These are phyloP conservation scores for Mortierella sp. DNA, from an alignment of 371 early-diverging fungal species.

Conservation along the genomic window DNA sequence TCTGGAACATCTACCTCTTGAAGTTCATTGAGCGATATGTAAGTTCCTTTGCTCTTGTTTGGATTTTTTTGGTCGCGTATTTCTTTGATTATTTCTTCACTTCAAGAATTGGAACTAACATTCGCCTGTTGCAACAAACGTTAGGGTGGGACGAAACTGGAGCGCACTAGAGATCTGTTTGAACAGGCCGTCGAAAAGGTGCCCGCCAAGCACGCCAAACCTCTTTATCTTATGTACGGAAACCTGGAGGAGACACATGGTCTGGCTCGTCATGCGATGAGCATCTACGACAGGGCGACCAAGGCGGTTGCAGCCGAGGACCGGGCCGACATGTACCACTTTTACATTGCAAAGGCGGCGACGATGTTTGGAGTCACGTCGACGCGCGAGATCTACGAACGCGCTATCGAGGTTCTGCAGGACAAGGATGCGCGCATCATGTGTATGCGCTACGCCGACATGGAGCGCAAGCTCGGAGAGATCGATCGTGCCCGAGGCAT, in stretches of 20 bases:
- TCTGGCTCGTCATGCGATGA: conserved; percentile 91
- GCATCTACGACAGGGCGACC: conserved; percentile 94
- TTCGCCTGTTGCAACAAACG: background rate
- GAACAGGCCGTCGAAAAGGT: conserved; percentile 94
- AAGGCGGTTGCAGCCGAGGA: conserved; percentile 82
- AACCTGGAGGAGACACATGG: conserved; percentile 96
- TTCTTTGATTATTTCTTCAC: background rate
- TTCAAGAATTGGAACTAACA: background rate
- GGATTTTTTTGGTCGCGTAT: background rate
- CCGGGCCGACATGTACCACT: conserved; percentile 85
- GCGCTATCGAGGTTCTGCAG: conserved; percentile 89
- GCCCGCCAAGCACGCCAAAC: conserved; percentile 89
- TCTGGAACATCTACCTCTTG: conserved; percentile 96
- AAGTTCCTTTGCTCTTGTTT: conserved; percentile 49
- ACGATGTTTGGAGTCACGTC: conserved; percentile 90
- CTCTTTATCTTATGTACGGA: conserved; percentile 94
- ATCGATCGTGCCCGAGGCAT: conserved; percentile 96
- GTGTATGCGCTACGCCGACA: conserved; percentile 85
- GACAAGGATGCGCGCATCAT: conserved; percentile 87
- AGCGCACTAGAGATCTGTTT: conserved; percentile 95
- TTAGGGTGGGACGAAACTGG: conserved; percentile 87
- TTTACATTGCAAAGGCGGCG: conserved; percentile 92
- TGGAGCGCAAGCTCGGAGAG: conserved; percentile 94
- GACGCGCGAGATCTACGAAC: conserved; percentile 92
- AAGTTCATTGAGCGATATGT: conserved; percentile 89